Evolutionary conservation across 2,329 filamentous ascomycete species (phyloP), one percentile per base, ranked within the genome.

Genomic region (Pseudocercospora fuligena): DNA sequence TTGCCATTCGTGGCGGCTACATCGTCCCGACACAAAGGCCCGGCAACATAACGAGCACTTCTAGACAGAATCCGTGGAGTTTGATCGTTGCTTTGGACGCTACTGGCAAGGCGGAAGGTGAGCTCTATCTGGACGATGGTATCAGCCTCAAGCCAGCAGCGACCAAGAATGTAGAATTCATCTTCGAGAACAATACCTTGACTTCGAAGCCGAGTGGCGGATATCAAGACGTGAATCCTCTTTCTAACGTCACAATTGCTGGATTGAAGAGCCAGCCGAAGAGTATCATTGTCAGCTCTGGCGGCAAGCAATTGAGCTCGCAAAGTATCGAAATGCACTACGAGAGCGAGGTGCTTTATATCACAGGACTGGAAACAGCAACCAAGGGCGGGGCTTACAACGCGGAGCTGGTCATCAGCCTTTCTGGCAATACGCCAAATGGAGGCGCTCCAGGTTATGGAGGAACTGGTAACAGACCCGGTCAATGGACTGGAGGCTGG

Each of bases 61-160:
- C 64, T 8, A 61, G 66, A 12, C 60, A 65, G 46, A 70, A 70
- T 43, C 68, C 68, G 4, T 70, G 66, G 66, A 63, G 49, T 49
- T 19, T 73, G 7, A 66, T 70, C 19, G 65, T 74, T 9, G 69
- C 69, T 12, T 60, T 70, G 1, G 57, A 69, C 36, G 46, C 61
- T 19, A 16, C 40, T 19, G 33, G 43, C 19, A 25, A 68, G 36
- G 56, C 63, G 11, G n/a, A 36, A 4, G 63, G 65, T 19, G 51
- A 40, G 25, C 61, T 69, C 9, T 68, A 59, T 56, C 75, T 93
- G 4, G 91, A 93, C 72, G 91, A 94, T 72, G 91, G 91, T 1
- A 88, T 89, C 77, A 90, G 87, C 63, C 63, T 92, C 11, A 73
- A 77, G 47, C 88, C 86, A 0, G 80, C 83, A 16, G 80, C 81